Evolutionary conservation across 2,329 filamentous ascomycete species (phyloP).

Genomic region (Rutstroemia sp.): DNA sequence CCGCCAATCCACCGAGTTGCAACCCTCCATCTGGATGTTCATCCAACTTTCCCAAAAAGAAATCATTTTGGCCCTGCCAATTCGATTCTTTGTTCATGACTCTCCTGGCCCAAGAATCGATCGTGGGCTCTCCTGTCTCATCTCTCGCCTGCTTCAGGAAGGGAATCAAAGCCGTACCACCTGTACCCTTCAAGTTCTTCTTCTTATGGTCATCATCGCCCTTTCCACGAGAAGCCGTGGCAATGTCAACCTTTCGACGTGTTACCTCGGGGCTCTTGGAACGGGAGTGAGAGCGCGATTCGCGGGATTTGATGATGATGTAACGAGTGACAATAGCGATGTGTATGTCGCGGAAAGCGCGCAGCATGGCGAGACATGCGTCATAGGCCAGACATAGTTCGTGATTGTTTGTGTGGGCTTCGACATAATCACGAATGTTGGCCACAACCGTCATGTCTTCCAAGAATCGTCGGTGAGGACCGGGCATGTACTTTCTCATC

Average conservation of each 20-base stretch:
- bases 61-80: conserved; percentile 41
- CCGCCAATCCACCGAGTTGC: conserved; percentile 62
- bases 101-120: conserved; percentile 52
- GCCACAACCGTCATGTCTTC: conserved; percentile 70
- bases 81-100: conserved; percentile 31
- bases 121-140: conserved; percentile 87
- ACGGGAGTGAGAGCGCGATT: conserved; percentile 57
- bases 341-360: conserved; percentile 66
- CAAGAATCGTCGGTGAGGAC: conserved; percentile 82
- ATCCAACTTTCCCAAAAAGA: conserved; percentile 49
- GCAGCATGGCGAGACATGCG: conserved; percentile 73
- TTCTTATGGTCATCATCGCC: conserved; percentile 33
- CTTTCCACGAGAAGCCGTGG: conserved; percentile 41
- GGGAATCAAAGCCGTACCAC: conserved; percentile 86
- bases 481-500: conserved; percentile 97
- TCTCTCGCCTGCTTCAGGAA: conserved; percentile 96
- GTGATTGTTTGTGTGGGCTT: conserved; percentile 50
- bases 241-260: conserved; percentile 54
- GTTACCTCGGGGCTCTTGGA: conserved; percentile 44
- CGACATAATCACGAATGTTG: conserved; percentile 82
- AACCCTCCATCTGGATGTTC: conserved; percentile 32
- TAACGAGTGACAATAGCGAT: conserved; percentile 95
- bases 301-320: conserved; percentile 81
- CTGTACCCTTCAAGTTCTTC: conserved; percentile 75
- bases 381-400: conserved; percentile 78